Base-by-base conservation (phyloP, 805 yeast genomes). In the Debaryomyces maramus region DNA sequence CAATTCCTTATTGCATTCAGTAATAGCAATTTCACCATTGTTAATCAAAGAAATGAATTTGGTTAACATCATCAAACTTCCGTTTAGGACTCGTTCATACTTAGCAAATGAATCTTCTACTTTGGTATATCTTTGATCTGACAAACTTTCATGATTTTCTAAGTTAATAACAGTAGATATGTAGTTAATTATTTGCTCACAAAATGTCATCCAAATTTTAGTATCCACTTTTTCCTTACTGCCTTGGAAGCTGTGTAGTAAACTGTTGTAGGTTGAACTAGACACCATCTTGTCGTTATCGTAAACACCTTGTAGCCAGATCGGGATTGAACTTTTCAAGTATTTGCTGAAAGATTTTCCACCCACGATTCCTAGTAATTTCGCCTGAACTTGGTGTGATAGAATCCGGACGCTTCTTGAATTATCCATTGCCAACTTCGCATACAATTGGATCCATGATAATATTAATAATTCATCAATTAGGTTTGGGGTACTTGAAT, bases 371-470 rank as follows among this genome's bases (percentile, higher is more conserved):
- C 48, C 44, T 38, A 68, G 52, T 29, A 60, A 58, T 13, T 55
- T 58, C 1, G 84, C 76, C 36, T 89, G 89, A 3, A 81, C 68
- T 43, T 75, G 78, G 54, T 88, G 96, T 3, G 88, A 59, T 14
- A 71, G 55, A 6, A 64, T 41, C 41, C 97, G 72, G 1, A 88
- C 85, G 10, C 65, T 63, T 47, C 83, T 78, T 2, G 90, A 80
- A 39, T 77, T 78, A 45, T 86, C 93, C 5, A 84, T 70, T 2
- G 93, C 73, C 20, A 90, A 64, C 53, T 88, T 87, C 0, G 97
- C 84, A 53, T 87, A 91, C 15, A 88, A 48, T 58, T 88, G 96
- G 33, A 87, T 72, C 95, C 88, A 87, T 26, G 81, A 75, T 37
- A 70, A 72, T n/a, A 75, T 59, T 14, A 75, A 73, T 18, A 77